Evolutionary conservation across 2,329 filamentous ascomycete species (phyloP).

Genomic region (Verticillium dahliae): DNA sequence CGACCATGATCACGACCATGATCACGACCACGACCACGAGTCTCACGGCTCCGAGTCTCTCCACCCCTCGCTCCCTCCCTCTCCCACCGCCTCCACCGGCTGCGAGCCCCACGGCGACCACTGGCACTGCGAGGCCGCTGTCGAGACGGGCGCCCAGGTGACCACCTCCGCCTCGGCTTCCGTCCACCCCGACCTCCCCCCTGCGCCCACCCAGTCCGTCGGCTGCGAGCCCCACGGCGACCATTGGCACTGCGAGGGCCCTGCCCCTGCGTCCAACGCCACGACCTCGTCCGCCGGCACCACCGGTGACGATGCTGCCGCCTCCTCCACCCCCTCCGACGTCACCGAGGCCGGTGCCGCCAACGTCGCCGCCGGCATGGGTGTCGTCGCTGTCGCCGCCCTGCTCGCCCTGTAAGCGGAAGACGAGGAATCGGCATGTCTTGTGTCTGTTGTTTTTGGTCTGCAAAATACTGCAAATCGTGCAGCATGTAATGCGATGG

Average conservation of each 20-base stretch:
- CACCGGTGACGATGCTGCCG: not conserved
- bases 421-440: not conserved
- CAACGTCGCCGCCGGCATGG: conserved; percentile 2
- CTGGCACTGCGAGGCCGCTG: conserved; percentile 9
- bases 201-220: conserved; percentile 22
- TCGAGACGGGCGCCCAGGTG: not conserved
- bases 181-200: conserved; percentile 9
- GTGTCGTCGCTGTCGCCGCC: conserved; percentile 7
- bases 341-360: conserved; percentile 6
- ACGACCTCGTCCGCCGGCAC: not conserved
- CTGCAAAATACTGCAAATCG: not conserved
- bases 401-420: conserved; percentile 6
- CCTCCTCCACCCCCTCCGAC: not conserved
- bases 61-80: conserved; percentile 16
- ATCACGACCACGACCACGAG: conserved; percentile 4
- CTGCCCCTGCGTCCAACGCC: conserved; percentile 3
- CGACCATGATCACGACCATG: conserved; percentile 8
- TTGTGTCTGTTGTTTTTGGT: not conserved
- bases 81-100: conserved; percentile 25
- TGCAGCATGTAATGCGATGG: not conserved
- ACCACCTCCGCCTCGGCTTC: not conserved
- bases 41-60: not conserved
- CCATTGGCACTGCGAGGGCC: conserved; percentile 25
- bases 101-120: conserved; percentile 24
- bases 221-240: conserved; percentile 27